These are phyloP conservation scores for Toxicodendron radicans DNA, from an alignment of 345 rosid genomes.

Conservation along the genomic window DNA sequence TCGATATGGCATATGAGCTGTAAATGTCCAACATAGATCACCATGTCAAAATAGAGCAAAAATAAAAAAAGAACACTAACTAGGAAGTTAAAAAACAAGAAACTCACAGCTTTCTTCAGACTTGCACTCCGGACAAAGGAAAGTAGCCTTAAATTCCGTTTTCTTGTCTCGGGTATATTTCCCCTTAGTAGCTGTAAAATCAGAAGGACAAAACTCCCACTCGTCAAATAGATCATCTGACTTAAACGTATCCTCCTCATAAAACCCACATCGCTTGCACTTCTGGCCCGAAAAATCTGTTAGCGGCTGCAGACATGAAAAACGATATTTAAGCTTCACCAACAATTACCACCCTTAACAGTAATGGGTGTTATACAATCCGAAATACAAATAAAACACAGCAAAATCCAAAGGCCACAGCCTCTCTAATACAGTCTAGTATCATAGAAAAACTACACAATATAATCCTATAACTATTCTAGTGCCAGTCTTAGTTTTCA, in stretches of 20 bases:
- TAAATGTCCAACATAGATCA: not conserved
- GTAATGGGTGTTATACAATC: not conserved
- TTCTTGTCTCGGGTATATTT: constrained; percentile 45
- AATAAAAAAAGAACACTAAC: too few relatives aligned
- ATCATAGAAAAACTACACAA: too few relatives aligned
- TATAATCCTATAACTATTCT: too few relatives aligned
- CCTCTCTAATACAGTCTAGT: too few relatives aligned
- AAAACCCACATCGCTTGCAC: constrained; percentile 97
- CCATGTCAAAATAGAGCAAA: not conserved
- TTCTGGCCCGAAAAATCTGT: constrained; percentile 53
- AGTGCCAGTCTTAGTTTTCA: too few relatives aligned
- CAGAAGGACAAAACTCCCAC: constrained; percentile 93
- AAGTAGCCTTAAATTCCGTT: constrained; percentile 65
- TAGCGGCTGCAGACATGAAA: constrained; percentile 57
- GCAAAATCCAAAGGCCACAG: not conserved
- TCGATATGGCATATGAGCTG: not conserved
- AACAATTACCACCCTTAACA: not conserved
- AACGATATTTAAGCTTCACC: constrained; percentile 10
- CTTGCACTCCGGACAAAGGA: constrained; percentile 59
- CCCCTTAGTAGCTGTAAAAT: constrained; percentile 55
- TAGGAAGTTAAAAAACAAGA: not conserved
- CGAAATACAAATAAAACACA: not conserved
- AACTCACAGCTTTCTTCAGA: constrained; percentile 27
- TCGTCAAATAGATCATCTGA: constrained; percentile 73
- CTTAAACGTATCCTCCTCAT: constrained; percentile 54